Evolutionary conservation across 192 early-diverging fungal genomes (phyloP), one percentile per base, ranked within the genome.

Genomic region (Podochytrium sp.): DNA sequence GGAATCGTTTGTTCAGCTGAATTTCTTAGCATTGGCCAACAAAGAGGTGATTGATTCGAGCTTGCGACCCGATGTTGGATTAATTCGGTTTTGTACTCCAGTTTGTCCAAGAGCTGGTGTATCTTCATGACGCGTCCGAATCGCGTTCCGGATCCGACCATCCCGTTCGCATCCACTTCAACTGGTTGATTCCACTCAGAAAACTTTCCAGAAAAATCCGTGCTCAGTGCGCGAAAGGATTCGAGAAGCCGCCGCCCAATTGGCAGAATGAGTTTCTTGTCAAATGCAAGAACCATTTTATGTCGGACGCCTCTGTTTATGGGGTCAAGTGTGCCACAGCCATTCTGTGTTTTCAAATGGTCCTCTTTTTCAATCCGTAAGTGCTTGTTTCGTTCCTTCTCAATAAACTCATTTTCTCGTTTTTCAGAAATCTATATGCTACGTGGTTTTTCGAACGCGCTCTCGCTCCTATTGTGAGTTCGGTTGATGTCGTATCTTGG

Each of bases 301-400:
- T 70, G 7, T 58, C 52, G 23, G 3, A 6, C 7, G 5, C 10
- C 10, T 73, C 71, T 3, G 42, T 73, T 30, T 73, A 73, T 39
- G 55, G 57, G 25, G 29, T 73, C 2, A 73, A 73, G 33, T 73
- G 34, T 25, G 30, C 71, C 2, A 42, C 38, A 10, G 71, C 71
- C 3, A 38, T 73, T 7, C 64, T 63, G 38, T 49, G 60, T 34
- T 32, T 73, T 27, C 43, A 41, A 3, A 16, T 73, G 12, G 42
- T 62, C 25, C 16, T 73, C 3, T 63, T 39, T 32, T 38, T 33
- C 71, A 57, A 73, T n/a, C 71, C 71, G 68, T 71, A 37, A 71
- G 68, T n/a, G n/a, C n/a, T n/a, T n/a, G n/a, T n/a, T n/a, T n/a
- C n/a, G n/a, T n/a, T n/a, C n/a, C n/a, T n/a, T n/a, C n/a, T n/a